A percentile compares a stretch with the other conserved stretches of the same genome.
Conservation (phyloP, 2,329 filamentous ascomycete species). For the Arthrobotrys iridis region DNA sequence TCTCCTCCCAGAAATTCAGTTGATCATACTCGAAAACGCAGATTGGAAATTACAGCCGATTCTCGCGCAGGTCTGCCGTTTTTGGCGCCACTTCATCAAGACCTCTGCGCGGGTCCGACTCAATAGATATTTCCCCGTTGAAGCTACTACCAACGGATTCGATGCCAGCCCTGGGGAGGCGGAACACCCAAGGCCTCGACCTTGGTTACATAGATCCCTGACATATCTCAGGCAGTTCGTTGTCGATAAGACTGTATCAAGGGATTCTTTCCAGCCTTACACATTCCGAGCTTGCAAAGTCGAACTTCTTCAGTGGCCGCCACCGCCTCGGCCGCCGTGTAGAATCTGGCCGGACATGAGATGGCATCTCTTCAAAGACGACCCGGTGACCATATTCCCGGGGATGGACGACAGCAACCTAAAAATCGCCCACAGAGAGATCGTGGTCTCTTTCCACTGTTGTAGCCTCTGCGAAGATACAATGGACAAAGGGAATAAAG, state of each 20-base stretch:
- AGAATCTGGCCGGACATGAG: constrained; percentile 33
- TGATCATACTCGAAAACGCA: constrained; percentile 20
- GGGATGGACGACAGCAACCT: not conserved
- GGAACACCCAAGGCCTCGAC: constrained; percentile 17
- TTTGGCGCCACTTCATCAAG: constrained; percentile 36
- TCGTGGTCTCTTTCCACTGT: constrained; percentile 18
- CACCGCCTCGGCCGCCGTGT: not conserved
- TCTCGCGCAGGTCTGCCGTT: constrained; percentile 30
- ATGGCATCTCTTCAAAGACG: constrained; percentile 27
- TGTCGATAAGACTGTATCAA: not conserved
- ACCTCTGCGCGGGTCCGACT: not conserved
- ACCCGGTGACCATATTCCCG: constrained; percentile 28
- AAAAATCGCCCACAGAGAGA: constrained; percentile 19
- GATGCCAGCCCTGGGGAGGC: constrained; percentile 23
- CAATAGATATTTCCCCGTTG: constrained; percentile 43
- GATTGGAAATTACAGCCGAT: constrained; percentile 25
- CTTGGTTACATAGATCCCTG: constrained; percentile 27
- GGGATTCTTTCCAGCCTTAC: not conserved
- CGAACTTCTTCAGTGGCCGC: constrained; percentile 1
- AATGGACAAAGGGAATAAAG: not conserved
- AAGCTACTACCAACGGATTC: constrained; percentile 12
- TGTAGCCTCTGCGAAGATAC: not conserved
- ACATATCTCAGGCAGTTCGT: constrained; percentile 25
- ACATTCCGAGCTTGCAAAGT: constrained; percentile 3
- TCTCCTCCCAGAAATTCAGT: constrained; percentile 24